Percentiles rank a stretch among this genome's conserved stretches.
Conservation (phyloP, 2,329 filamentous ascomycete genomes). For the Colletotrichum noveboracense region DNA sequence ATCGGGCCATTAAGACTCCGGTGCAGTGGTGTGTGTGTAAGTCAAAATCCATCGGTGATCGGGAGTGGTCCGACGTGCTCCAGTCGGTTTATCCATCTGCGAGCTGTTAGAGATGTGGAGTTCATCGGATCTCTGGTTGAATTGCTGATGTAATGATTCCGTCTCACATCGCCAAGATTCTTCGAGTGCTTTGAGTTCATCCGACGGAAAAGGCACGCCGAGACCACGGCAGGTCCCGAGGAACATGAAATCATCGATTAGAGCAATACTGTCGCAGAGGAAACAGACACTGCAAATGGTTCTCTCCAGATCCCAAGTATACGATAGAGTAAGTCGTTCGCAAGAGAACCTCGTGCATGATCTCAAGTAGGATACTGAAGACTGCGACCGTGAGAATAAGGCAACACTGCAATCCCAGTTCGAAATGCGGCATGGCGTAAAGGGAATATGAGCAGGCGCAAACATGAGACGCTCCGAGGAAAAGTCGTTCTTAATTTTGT, state of each 20-base stretch:
- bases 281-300: not conserved
- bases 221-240: not conserved
- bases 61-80: not conserved
- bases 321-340: not conserved
- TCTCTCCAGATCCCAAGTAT: accelerated
- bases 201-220: not conserved
- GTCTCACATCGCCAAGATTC: accelerated
- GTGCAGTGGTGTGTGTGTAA: not conserved
- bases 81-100: not conserved
- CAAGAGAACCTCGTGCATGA: accelerated
- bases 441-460: not conserved
- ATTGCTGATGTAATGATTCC: not conserved
- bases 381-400: accelerated
- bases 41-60: not conserved
- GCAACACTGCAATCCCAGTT: not conserved
- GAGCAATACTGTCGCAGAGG: not conserved
- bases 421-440: not conserved
- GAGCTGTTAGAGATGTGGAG: not conserved
- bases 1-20: not conserved
- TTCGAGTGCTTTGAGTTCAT: not conserved
- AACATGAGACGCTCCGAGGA: accelerated
- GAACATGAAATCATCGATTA: not conserved
- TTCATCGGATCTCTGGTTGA: not conserved
- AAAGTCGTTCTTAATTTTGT: not conserved
- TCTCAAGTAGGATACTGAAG: not conserved